These are phyloP conservation scores for Magnolia changhungtana DNA, from an alignment of 164 flowering plant genomes.

Conservation along the genomic window DNA sequence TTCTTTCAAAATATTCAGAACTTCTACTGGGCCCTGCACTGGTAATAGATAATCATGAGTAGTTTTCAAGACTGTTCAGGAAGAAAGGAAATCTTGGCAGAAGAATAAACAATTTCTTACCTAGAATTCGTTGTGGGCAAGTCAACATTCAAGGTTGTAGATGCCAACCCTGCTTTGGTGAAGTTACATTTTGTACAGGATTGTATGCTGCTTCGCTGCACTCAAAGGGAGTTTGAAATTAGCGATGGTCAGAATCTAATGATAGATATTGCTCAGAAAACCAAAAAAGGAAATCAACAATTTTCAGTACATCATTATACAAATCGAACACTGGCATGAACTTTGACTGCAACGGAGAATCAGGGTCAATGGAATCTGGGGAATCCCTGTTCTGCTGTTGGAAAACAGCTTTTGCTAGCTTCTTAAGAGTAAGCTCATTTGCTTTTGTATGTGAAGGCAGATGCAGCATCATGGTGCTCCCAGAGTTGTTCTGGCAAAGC, in stretches of 20 bases:
- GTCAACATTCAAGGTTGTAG: background rate
- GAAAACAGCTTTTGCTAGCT: slow-evolving; percentile 36
- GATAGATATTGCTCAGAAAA: background rate
- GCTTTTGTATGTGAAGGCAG: slow-evolving; percentile 22
- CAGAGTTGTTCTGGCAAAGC: slow-evolving; percentile 9
- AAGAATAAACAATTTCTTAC: background rate
- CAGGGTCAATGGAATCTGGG: slow-evolving; percentile 8
- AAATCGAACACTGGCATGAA: slow-evolving; percentile 10
- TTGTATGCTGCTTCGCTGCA: slow-evolving; percentile 29
- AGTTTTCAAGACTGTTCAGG: slow-evolving; percentile 3
- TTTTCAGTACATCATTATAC: slow-evolving; percentile 17
- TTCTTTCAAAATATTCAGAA: slow-evolving; percentile 25
- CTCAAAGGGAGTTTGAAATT: slow-evolving; percentile 5
- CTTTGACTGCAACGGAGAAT: slow-evolving; percentile 5
- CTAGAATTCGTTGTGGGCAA: background rate
- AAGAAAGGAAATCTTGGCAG: background rate
- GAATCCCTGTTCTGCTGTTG: slow-evolving; percentile 19
- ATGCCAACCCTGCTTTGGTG: background rate
- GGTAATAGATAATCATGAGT: slow-evolving; percentile 14
- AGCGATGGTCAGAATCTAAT: background rate
- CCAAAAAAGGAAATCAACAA: background rate
- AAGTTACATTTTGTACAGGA: slow-evolving; percentile 34
- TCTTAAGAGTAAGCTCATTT: slow-evolving; percentile 37
- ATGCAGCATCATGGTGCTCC: slow-evolving; percentile 9
- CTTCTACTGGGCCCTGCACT: slow-evolving; percentile 34